Evolutionary conservation across 2,329 filamentous ascomycete genomes (phyloP), one percentile per base, ranked within the genome.

Genomic region (Colletotrichum sp.): DNA sequence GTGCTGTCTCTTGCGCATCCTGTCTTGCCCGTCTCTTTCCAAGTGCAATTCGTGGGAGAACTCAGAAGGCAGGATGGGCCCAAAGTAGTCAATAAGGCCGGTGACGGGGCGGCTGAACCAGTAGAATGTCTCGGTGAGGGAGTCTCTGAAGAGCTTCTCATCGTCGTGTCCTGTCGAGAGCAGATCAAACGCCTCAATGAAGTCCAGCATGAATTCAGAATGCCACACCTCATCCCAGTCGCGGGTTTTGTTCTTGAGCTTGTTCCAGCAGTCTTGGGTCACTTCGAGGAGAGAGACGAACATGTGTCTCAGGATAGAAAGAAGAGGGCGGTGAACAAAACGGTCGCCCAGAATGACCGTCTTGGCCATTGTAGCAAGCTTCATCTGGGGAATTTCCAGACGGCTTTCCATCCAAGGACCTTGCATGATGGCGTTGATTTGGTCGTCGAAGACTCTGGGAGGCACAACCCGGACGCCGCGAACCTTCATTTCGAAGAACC

Each of bases 401-500:
- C 62, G 24, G 5, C 16, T 26, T 21, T 26, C 21, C 18, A 26
- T 10, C 24, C 75, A 60, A 13, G 64, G 44, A 49, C 39, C 64
- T 6, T 64, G 32, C 32, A 52, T 30, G 24, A 44, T 3, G 2
- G 21, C 26, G 5, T 67, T 28, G 36, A 75, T 28, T 8, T 57
- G 16, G 6, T 10, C 36, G 5, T 62, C 36, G 36, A 75, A 70
- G 16, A 24, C 12, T 13, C 55, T 39, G 52, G 12, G 60, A 13
- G 64, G 57, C n/a, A 76, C 71, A 5, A 52, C 44, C 10, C 62
- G 59, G 59, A 26, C 69, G 5, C 70, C 74, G 12, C 28, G 64
- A 76, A 69, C 36, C 28, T 68, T 76, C 69, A 69, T 76, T 44
- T 75, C 71, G 52, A 75, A 77, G 72, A 62, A 77, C 75, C 75